phyloP scores from a whole-genome alignment of 768 basidiomycete genomes.

The Leccinum olivaceopallidum region DNA sequence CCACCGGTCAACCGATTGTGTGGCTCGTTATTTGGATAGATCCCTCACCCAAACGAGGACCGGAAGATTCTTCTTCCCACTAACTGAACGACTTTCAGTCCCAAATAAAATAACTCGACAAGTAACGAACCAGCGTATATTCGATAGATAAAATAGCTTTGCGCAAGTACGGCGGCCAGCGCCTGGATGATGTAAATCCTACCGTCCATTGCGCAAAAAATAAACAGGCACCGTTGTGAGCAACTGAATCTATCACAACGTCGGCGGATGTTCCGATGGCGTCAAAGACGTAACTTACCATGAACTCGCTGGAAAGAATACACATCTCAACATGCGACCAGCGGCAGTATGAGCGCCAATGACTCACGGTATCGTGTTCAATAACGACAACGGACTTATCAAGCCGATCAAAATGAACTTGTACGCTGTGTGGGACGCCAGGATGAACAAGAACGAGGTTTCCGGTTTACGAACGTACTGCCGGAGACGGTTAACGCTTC shows the following conservation, averaged over 20 bases:
- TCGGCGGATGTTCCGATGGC: background rate
- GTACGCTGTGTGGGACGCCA: constrained; percentile 1
- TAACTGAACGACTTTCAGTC: constrained; percentile 5
- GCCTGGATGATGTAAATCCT: constrained; percentile 6
- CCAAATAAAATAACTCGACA: too few species aligned
- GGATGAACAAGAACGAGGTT: background rate
- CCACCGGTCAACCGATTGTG: background rate
- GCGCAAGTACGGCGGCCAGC: constrained; percentile 4
- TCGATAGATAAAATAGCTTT: constrained; percentile 16
- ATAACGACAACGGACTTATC: background rate
- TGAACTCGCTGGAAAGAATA: constrained; percentile 2
- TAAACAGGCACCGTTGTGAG: constrained; percentile 2
- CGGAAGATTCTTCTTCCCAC: background rate
- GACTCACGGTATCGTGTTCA: constrained; percentile 5
- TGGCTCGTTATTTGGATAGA: background rate
- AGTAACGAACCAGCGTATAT: constrained; percentile 11
- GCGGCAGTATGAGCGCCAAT: background rate
- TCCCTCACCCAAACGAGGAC: constrained; percentile 16
- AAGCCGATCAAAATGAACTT: constrained; percentile 10
- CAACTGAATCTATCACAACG: constrained; percentile 3
- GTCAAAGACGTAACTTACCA: constrained; percentile 3
- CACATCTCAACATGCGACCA: background rate
- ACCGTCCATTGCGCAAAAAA: background rate
- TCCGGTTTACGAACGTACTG: constrained; percentile 1
- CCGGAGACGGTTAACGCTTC: constrained; percentile 12